Percentiles rank a stretch among this genome's conserved stretches.
phyloP scores from a whole-genome alignment of 768 basidiomycete genomes.

The Tricholoma flavovirens region DNA sequence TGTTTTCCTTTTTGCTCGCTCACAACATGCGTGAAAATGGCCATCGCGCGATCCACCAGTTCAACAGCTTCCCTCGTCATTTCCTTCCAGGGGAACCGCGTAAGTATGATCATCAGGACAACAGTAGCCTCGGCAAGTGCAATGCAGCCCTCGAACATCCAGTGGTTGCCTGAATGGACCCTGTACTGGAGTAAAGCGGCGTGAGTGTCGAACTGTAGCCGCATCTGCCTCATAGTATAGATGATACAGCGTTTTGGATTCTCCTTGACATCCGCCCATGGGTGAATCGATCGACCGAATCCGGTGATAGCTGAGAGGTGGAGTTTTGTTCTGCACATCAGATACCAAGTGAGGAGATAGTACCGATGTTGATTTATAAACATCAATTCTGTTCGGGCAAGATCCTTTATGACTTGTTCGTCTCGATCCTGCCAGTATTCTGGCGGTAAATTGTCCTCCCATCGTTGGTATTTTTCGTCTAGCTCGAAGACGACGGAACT shows the following conservation, averaged over 20 bases:
- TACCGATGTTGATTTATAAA: constrained; percentile 36
- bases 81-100: constrained; percentile 33
- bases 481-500: constrained; percentile 34
- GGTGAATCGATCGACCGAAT: constrained; percentile 19
- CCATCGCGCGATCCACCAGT: constrained; percentile 33
- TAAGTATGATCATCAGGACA: constrained; percentile 36
- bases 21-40: constrained; percentile 29
- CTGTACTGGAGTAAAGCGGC: constrained; percentile 18
- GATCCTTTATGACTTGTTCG: constrained; percentile 21
- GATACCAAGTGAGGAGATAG: constrained; percentile 42
- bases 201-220: constrained; percentile 36
- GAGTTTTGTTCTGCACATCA: constrained; percentile 39
- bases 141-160: constrained; percentile 40
- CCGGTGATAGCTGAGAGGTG: constrained; percentile 38
- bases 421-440: constrained; percentile 33
- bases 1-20: constrained; percentile 29
- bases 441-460: constrained; percentile 36
- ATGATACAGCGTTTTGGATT: constrained; percentile 34
- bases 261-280: constrained; percentile 22
- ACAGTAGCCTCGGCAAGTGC: constrained; percentile 44
- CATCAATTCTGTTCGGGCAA: constrained; percentile 23
- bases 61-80: constrained; percentile 31
- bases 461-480: constrained; percentile 37
- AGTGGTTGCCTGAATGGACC: constrained; percentile 27
- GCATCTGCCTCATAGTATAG: constrained; percentile 37